Evolutionary conservation across 2,329 filamentous ascomycete genomes (phyloP).

Genomic region (Fusarium euwallaceae): DNA sequence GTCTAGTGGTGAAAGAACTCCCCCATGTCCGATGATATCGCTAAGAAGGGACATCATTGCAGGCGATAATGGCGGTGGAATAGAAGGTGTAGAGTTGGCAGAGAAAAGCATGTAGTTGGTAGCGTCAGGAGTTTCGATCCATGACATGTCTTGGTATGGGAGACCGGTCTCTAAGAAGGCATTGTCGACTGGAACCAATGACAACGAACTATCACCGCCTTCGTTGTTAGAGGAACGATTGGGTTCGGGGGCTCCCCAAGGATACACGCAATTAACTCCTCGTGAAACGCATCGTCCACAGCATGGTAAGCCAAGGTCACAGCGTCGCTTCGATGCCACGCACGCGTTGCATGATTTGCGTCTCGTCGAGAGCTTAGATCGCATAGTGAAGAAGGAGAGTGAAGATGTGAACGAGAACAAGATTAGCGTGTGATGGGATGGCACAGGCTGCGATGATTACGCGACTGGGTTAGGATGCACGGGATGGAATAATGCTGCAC

Average conservation of each 20-base stretch:
- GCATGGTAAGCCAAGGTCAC: constrained; percentile 16
- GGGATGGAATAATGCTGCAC: not conserved
- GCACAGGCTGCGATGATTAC: not conserved
- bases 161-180: not conserved
- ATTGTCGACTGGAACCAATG: not conserved
- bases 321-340: constrained; percentile 17
- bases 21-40: constrained; percentile 4
- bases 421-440: not conserved
- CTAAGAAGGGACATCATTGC: constrained; percentile 9
- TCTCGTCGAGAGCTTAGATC: constrained; percentile 8
- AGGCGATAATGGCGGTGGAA: constrained; percentile 2
- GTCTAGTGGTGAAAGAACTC: not conserved
- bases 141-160: not conserved
- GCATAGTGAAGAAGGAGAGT: not conserved
- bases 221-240: not conserved
- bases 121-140: not conserved
- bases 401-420: not conserved
- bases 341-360: constrained; percentile 27
- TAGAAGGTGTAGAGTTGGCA: not conserved
- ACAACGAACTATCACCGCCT: not conserved
- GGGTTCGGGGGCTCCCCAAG: constrained; percentile 5
- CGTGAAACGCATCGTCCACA: constrained; percentile 18
- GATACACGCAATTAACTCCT: constrained; percentile 11
- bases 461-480: not conserved
- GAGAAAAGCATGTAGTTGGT: not conserved